Conservation (phyloP, 768 basidiomycete genomes). For the Coprinopsis marcescibilis region DNA sequence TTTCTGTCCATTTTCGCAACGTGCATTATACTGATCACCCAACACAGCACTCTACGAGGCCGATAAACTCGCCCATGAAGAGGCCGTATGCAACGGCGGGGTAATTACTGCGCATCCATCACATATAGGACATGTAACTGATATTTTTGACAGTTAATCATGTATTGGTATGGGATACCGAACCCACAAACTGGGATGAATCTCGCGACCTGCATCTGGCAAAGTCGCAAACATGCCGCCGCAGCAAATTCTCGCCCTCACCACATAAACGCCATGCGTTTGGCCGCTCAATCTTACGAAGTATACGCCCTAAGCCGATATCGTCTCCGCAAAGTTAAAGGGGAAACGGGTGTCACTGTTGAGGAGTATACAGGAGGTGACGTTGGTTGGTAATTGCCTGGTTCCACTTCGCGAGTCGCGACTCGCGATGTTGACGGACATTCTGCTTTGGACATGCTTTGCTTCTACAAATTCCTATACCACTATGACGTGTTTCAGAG, state of each 20-base stretch:
- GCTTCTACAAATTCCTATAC: no score
- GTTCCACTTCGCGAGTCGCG: no score
- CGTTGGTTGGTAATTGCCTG: conserved; percentile 56
- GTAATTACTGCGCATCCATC: conserved; percentile 35
- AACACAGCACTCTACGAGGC: conserved; percentile 81
- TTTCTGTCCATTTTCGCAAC: no score
- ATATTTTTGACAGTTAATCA: conserved; percentile 48
- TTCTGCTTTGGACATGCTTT: no score
- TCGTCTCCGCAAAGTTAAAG: conserved; percentile 59
- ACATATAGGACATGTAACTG: conserved; percentile 7
- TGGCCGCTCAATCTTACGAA: conserved; percentile 75
- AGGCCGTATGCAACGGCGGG: conserved; percentile 83
- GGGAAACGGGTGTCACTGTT: conserved; percentile 51
- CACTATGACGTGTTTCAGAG: background rate
- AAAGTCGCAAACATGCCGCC: conserved; percentile 77
- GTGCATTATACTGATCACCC: no score
- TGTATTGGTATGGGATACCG: conserved; percentile 95
- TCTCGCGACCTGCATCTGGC: conserved; percentile 95
- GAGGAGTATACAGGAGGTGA: conserved; percentile 57
- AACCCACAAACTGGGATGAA: conserved; percentile 72
- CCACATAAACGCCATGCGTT: conserved; percentile 77
- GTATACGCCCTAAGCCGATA: conserved; percentile 74
- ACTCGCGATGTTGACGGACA: no score
- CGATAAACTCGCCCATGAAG: conserved; percentile 85
- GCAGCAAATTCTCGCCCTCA: conserved; percentile 75